phyloP scores from a whole-genome alignment of 345 rosid species.

The Diplotaxis tenuifolia region DNA sequence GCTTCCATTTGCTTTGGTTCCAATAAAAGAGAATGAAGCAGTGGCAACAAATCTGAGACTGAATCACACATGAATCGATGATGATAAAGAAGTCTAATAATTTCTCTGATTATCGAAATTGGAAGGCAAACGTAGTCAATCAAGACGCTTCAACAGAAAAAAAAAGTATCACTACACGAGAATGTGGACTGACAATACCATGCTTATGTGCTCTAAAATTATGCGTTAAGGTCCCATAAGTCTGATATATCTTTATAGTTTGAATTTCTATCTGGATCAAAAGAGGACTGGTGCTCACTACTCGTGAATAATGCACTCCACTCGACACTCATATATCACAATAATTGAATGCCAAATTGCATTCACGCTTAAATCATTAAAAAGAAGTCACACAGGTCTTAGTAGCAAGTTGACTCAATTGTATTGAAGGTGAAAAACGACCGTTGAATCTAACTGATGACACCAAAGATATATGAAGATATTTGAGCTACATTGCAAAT shows the following conservation, averaged over 20 bases:
- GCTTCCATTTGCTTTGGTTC: background rate
- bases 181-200: conserved; percentile 8
- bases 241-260: background rate
- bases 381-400: conserved; percentile 10
- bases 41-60: conserved; percentile 7
- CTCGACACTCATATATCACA: background rate
- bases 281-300: conserved; percentile 18
- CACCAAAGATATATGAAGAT: conserved; percentile 3
- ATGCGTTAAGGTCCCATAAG: background rate
- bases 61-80: background rate
- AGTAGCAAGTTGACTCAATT: conserved; percentile 9
- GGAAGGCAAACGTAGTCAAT: conserved; percentile 2
- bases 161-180: background rate
- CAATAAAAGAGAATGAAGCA: conserved; percentile 13
- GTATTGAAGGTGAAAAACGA: background rate
- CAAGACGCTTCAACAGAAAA: conserved; percentile 4
- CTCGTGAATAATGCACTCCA: conserved; percentile 3
- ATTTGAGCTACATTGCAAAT: background rate
- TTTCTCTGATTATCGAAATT: background rate
- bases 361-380: background rate
- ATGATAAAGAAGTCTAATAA: background rate
- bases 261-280: conserved; percentile 16
- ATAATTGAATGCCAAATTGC: background rate
- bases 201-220: conserved; percentile 10
- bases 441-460: conserved; percentile 19